These are phyloP conservation scores for Trichophyton schoenleinii DNA, from an alignment of 2,329 filamentous ascomycete species.

Conservation along the genomic window DNA sequence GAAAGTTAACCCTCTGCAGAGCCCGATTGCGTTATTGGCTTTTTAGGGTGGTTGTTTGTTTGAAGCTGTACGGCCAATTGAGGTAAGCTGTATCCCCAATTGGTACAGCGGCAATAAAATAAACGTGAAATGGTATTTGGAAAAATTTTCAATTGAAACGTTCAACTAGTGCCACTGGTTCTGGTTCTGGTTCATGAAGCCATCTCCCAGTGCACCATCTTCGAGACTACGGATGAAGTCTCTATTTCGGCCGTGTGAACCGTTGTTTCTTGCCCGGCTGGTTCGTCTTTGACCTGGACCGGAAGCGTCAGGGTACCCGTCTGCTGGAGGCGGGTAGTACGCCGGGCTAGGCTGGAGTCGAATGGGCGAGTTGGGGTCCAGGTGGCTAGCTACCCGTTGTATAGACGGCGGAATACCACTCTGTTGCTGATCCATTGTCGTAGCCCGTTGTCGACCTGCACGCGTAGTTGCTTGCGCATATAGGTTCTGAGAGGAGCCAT, in stretches of 20 bases:
- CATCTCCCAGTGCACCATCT: constrained; percentile 86
- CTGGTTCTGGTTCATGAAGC: constrained; percentile 55
- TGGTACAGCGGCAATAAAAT: background rate
- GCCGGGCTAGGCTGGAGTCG: constrained; percentile 88
- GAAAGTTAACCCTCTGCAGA: background rate
- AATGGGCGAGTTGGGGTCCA: constrained; percentile 90
- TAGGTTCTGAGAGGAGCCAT: constrained; percentile 62
- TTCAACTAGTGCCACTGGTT: constrained; percentile 45
- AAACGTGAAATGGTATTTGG: background rate
- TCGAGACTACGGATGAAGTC: constrained; percentile 94
- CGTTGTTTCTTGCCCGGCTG: constrained; percentile 50
- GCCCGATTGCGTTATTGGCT: background rate
- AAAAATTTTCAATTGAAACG: background rate
- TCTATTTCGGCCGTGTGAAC: constrained; percentile 39
- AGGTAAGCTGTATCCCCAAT: background rate
- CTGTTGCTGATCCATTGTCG: constrained; percentile 91
- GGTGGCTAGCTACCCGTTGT: constrained; percentile 86
- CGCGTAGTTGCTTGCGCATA: constrained; percentile 65
- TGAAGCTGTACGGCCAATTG: background rate
- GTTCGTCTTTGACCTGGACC: constrained; percentile 57
- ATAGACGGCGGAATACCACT: constrained; percentile 86
- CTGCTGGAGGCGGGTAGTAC: constrained; percentile 87
- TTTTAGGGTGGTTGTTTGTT: background rate
- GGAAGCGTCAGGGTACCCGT: constrained; percentile 58
- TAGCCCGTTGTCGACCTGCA: constrained; percentile 72